Evolutionary conservation across 1,284 basidiomycete genomes (phyloP), one percentile per base, ranked within the genome.

Genomic region (Bondarzewia mesenterica): DNA sequence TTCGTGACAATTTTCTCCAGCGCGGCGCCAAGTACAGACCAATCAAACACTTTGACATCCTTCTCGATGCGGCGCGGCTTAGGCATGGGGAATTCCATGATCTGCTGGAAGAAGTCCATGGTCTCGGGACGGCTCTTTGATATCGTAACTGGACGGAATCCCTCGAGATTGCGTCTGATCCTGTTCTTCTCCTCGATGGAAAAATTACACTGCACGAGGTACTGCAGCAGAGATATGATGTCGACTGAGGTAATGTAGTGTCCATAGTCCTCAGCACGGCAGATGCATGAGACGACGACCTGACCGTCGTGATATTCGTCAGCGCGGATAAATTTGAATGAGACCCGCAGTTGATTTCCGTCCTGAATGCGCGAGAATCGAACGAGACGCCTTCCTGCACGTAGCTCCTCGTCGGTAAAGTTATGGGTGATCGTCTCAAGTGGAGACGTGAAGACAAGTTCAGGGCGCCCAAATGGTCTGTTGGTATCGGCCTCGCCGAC

Each of bases 61-160:
- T 98, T 97, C 65, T 97, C 94, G 53, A 98, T 98, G 64, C 95
- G 94, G 46, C 95, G 76, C 5, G 94, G 94, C 64, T 92, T 93
- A 2, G 94, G 94, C 49, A 88, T 82, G 0, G 91, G 89, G 61
- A 96, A 95, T 49, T 89, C 82, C 94, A 98, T 97, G 69, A 98
- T 93, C 55, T 83, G 77, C 66, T 89, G 85, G 74, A 97, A 98
- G 6, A 32, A 32, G 12, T 32, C 29, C 12, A n/a, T 12, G 5
- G n/a, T n/a, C n/a, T n/a, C n/a, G 7, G 29, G 12, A n/a, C 29
- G 3, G 29, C 3, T 10, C n/a, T n/a, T 32, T 32, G 29, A 12
- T 32, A 97, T 83, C 0, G 94, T 97, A 50, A 82, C 87, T 0
- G 95, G 94, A 46, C 85, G 78, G 62, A 96, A 88, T 18, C 89